Evolutionary conservation across 352 stramenopile species (phyloP).

Genomic region (Globisporangium acanthophoron): DNA sequence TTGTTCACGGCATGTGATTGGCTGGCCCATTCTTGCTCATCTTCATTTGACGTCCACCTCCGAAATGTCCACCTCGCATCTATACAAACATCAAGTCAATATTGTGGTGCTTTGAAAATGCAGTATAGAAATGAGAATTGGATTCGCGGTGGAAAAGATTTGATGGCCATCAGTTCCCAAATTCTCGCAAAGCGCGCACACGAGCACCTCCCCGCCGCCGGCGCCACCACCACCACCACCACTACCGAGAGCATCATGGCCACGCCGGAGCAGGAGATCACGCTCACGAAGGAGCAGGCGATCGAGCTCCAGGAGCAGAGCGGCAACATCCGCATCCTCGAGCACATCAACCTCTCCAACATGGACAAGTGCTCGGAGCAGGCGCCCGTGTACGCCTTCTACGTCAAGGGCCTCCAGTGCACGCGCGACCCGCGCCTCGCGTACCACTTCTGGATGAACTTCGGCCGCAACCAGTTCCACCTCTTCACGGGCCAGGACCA

Average conservation of each 20-base stretch:
- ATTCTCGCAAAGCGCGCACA: too few species aligned
- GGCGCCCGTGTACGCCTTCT: constrained; percentile 47
- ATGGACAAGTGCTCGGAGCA: constrained; percentile 42
- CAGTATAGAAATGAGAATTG: too few species aligned
- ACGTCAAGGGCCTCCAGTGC: constrained; percentile 58
- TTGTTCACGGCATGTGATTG: too few species aligned
- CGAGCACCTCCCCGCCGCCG: too few species aligned
- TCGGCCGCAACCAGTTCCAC: constrained; percentile 66
- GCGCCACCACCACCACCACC: neutral
- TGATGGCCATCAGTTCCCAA: too few species aligned
- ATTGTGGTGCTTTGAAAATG: too few species aligned
- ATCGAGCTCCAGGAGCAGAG: constrained; percentile 41
- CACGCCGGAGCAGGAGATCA: constrained; percentile 16
- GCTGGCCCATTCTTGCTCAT: too few species aligned
- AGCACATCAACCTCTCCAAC: constrained; percentile 71
- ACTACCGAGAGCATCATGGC: constrained; percentile 19
- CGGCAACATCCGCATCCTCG: constrained; percentile 65
- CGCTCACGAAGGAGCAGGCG: constrained; percentile 44
- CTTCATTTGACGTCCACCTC: too few species aligned
- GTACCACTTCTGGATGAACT: constrained; percentile 75
- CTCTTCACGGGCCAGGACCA: constrained; percentile 57
- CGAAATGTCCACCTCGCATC: too few species aligned
- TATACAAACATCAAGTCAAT: too few species aligned
- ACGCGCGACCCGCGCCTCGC: constrained; percentile 52
- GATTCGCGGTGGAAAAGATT: too few species aligned